Base-by-base conservation (phyloP, 106 monocot species). In the Agapanthus africanus region DNA sequence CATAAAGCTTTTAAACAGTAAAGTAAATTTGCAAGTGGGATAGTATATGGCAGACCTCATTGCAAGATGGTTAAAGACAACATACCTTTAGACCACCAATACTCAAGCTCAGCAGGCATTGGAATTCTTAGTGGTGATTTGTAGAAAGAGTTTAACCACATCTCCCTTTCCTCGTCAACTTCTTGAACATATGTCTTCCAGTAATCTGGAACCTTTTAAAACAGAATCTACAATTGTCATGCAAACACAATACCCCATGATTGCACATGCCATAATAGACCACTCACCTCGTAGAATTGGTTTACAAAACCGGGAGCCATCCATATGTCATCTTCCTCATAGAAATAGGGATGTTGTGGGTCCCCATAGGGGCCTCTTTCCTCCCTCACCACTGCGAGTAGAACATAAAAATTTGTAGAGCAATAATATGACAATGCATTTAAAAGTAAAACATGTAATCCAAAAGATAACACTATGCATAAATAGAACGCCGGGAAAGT, bases 311-410 rank as follows among this genome's bases (percentile, higher is more conserved):
- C 91, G 71, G 91, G 87, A 59, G 91, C 91, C 91, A 87, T 87
- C 91, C 91, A 91, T 13, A 73, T 84, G 75, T 91, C 91, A 36
- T 87, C 91, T 76, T 85, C 84, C 69, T 87, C 84, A 60, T 91
- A 91, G 64, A 91, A 82, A 36, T 91, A 91, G 63, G 91, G 91
- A 82, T 91, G 91, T 69, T 91, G 91, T 67, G 91, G 91, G 35
- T 91, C 91, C 59, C 87, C 73, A 78, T 87, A 91, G 8, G 91
- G 91, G 77, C 91, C 91, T 72, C 84, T 76, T 18, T 81, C 79
- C 72, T 91, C 91, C 54, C 91, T 79, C n/a, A 91, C 68, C 91
- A 91, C 91, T 91, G 54, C 4, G 19, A 63, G 39, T 41, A 66
- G 66, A 61, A 61, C 3, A n/a, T 35, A 19, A 35, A 34, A 61